Percentiles rank a stretch among this genome's conserved stretches.
Evolutionary conservation across 1,284 basidiomycete species (phyloP).

Genomic region (Malassezia obtusa): DNA sequence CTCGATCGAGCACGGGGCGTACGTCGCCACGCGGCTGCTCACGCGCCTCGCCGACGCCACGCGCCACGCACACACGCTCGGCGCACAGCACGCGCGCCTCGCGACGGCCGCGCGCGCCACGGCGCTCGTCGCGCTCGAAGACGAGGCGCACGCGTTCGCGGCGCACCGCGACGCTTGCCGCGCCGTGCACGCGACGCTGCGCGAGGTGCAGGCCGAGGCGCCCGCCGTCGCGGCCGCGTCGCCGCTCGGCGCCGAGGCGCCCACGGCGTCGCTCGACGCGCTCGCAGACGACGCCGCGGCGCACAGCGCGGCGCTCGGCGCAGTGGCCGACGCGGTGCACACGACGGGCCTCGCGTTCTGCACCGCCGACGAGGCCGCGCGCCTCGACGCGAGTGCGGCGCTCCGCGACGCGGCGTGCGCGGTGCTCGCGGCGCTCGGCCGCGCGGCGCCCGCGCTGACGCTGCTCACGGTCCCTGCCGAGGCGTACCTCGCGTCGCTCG

Average conservation of each 20-base stretch:
- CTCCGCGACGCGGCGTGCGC: not conserved
- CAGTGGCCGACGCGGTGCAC: not conserved
- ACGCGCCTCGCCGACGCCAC: slow-evolving; percentile 5
- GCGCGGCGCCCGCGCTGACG: not conserved
- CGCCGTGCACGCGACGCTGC: not conserved
- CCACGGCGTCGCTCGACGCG: not conserved
- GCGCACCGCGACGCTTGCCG: no score
- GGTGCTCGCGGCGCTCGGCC: not conserved
- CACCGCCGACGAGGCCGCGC: not conserved
- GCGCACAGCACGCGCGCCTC: slow-evolving; percentile 1
- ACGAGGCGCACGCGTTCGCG: not conserved
- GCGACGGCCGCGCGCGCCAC: not conserved
- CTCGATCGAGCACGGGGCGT: slow-evolving; percentile 63
- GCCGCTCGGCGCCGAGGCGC: not conserved
- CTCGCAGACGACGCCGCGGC: not conserved
- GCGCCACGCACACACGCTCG: not conserved
- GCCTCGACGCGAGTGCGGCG: not conserved
- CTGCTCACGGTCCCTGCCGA: slow-evolving; percentile 3
- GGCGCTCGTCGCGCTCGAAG: no score
- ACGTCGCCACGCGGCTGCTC: slow-evolving; percentile 25
- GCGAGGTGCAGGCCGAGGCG: not conserved
- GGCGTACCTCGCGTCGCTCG: not conserved
- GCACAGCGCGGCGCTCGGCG: not conserved
- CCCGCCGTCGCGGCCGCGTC: not conserved
- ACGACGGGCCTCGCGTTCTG: not conserved